These are phyloP conservation scores for Volvariella volvacea DNA, from an alignment of 1,284 basidiomycete species.

Conservation along the genomic window DNA sequence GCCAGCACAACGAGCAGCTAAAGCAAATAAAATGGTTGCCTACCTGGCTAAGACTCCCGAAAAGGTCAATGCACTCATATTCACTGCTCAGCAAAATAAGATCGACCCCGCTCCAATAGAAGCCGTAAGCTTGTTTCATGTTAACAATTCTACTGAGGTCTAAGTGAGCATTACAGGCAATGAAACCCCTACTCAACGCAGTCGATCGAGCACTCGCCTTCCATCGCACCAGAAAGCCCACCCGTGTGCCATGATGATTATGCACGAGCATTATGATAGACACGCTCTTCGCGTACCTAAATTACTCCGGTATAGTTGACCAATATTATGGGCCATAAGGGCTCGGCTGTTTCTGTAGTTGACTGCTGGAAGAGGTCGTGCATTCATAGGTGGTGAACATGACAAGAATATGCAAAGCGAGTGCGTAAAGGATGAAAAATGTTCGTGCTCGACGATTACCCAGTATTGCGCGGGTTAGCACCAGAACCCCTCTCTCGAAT, in stretches of 20 bases:
- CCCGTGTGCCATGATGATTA: slow-evolving; percentile 13
- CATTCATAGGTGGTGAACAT: slow-evolving; percentile 76
- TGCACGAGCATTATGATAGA: slow-evolving; percentile 9
- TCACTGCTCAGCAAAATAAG: slow-evolving; percentile 52
- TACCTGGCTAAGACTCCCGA: slow-evolving; percentile 76
- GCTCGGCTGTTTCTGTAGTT: slow-evolving; percentile 41
- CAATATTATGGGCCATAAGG: slow-evolving; percentile 24
- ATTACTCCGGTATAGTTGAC: slow-evolving; percentile 8
- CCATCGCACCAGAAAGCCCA: slow-evolving; percentile 37
- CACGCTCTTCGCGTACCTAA: slow-evolving; percentile 4
- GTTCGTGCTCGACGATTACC: slow-evolving; percentile 82
- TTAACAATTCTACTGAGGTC: not conserved
- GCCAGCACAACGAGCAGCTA: slow-evolving; percentile 61
- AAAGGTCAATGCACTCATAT: slow-evolving; percentile 74
- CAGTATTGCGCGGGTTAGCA: slow-evolving; percentile 80
- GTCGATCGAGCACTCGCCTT: slow-evolving; percentile 72
- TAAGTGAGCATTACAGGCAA: slow-evolving; percentile 42
- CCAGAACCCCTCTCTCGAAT: slow-evolving; percentile 83
- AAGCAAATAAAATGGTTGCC: slow-evolving; percentile 79
- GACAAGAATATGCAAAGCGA: slow-evolving; percentile 72
- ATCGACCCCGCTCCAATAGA: slow-evolving; percentile 61
- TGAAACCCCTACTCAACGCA: slow-evolving; percentile 75
- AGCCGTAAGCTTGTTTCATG: slow-evolving; percentile 43
- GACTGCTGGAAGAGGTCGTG: slow-evolving; percentile 40
- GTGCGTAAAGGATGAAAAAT: slow-evolving; percentile 78